Conservation (phyloP, 108 stramenopile species). For the Craspedostauros australis region DNA sequence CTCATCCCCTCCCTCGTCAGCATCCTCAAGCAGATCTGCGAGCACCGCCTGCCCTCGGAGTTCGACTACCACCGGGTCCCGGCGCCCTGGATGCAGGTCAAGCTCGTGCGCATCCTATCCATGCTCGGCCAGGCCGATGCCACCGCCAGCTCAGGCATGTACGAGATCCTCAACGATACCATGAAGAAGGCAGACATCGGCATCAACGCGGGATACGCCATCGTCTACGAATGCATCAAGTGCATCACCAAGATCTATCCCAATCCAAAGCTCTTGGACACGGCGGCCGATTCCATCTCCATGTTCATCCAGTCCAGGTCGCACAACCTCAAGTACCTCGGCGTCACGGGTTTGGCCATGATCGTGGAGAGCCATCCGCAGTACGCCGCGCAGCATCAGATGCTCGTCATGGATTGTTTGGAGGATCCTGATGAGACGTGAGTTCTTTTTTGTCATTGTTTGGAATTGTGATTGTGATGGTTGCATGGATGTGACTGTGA, state of each 20-base stretch:
- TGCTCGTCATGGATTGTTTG: conserved; percentile 98
- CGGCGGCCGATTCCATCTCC: conserved; percentile 89
- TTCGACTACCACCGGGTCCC: conserved; percentile 99
- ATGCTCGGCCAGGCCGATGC: conserved; percentile 86
- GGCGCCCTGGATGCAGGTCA: conserved; percentile 99
- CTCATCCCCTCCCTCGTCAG: conserved; percentile 89
- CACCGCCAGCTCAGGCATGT: conserved; percentile 84
- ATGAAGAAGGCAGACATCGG: conserved; percentile 97
- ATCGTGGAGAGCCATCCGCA: conserved; percentile 95
- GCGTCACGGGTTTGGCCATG: conserved; percentile 92
- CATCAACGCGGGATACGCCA: conserved; percentile 98
- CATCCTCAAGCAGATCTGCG: conserved; percentile 96
- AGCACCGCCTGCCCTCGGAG: conserved; percentile 94
- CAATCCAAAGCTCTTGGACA: conserved; percentile 91
- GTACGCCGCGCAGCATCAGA: conserved; percentile 96
- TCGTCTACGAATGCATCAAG: conserved; percentile 94
- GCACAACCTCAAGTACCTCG: conserved; percentile 97
- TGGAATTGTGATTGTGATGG: no score
- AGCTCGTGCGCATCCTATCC: conserved; percentile 89
- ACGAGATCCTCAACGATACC: conserved; percentile 92
- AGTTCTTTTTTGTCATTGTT: no score
- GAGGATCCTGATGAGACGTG: conserved; percentile 97
- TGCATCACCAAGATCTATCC: conserved; percentile 97
- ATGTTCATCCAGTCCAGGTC: conserved; percentile 85
- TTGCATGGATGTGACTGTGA: no score